phyloP scores from a whole-genome alignment of 2,329 filamentous ascomycete species.

The Penicillium sp. region DNA sequence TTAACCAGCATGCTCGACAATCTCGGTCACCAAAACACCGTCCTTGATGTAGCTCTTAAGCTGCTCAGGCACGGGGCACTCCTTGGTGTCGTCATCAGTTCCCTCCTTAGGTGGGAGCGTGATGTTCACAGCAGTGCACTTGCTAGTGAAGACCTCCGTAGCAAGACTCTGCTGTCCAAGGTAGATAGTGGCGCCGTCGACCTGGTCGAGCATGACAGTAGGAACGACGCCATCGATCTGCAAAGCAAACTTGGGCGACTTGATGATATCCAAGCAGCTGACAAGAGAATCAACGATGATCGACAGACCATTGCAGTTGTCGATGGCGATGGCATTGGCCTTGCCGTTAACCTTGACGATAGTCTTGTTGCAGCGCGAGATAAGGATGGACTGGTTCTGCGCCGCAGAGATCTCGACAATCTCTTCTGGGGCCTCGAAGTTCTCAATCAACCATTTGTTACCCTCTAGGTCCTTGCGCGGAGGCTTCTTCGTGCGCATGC shows the following conservation, averaged over 20 bases:
- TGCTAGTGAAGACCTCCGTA: conserved; percentile 86
- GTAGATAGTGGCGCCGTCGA: conserved; percentile 86
- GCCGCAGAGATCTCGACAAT: conserved; percentile 79
- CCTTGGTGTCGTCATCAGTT: conserved; percentile 76
- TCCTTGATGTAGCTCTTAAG: conserved; percentile 77
- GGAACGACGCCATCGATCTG: conserved; percentile 84
- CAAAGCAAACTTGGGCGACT: conserved; percentile 90
- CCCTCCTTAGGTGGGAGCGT: conserved; percentile 69
- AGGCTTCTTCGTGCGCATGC: conserved; percentile 80
- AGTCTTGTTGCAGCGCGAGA: conserved; percentile 86
- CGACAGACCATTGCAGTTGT: conserved; percentile 82
- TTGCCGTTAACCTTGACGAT: conserved; percentile 89
- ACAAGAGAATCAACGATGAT: conserved; percentile 87
- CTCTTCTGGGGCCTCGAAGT: conserved; percentile 75
- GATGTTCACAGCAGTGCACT: conserved; percentile 82
- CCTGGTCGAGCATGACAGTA: conserved; percentile 86
- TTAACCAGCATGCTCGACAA: conserved; percentile 89
- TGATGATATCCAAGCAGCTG: conserved; percentile 91
- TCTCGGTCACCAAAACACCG: conserved; percentile 82
- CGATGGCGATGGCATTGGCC: conserved; percentile 93
- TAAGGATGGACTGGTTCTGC: conserved; percentile 84
- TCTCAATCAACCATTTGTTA: conserved; percentile 96
- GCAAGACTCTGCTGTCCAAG: conserved; percentile 74
- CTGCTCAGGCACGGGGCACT: conserved; percentile 85
- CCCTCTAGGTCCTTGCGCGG: conserved; percentile 75